phyloP scores from a whole-genome alignment of 306 rosid species.

The Cicer chorassanicum region DNA sequence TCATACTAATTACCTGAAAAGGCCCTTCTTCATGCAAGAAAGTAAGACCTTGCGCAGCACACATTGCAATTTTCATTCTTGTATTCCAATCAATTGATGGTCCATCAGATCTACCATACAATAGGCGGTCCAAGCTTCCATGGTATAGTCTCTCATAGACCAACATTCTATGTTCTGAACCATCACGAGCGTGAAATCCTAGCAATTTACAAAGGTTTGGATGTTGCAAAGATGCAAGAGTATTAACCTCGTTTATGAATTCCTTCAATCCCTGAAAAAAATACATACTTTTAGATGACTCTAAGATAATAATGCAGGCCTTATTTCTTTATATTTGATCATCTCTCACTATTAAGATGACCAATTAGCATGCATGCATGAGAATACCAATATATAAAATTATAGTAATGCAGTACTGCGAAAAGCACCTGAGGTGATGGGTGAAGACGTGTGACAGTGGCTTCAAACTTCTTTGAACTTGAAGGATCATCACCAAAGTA shows the following conservation, averaged over 20 bases:
- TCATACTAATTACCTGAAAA: slow-evolving; percentile 74
- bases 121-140: slow-evolving; percentile 86
- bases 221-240: slow-evolving; percentile 84
- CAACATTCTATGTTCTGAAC: slow-evolving; percentile 78
- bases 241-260: slow-evolving; percentile 77
- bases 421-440: slow-evolving; percentile 80
- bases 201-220: slow-evolving; percentile 96
- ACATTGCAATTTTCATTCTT: slow-evolving; percentile 87
- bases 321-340: slow-evolving; percentile 8
- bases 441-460: slow-evolving; percentile 89
- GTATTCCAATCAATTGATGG: slow-evolving; percentile 97
- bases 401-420: slow-evolving; percentile 14
- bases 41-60: slow-evolving; percentile 96
- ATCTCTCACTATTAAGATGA: not conserved
- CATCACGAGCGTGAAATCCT: slow-evolving; percentile 91
- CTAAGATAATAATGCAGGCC: slow-evolving; percentile 24
- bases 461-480: slow-evolving; percentile 83
- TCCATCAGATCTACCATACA: slow-evolving; percentile 91
- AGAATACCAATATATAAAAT: slow-evolving; percentile 29
- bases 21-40: slow-evolving; percentile 99
- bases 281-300: slow-evolving; percentile 29
- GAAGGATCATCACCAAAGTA: slow-evolving; percentile 87
- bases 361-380: slow-evolving; percentile 24
- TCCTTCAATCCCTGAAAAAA: slow-evolving; percentile 84
- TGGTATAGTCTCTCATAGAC: slow-evolving; percentile 92